Percentiles rank a stretch among this genome's conserved stretches.
Evolutionary conservation across 352 stramenopile species (phyloP).

Genomic region (Elongisporangium anandrum): DNA sequence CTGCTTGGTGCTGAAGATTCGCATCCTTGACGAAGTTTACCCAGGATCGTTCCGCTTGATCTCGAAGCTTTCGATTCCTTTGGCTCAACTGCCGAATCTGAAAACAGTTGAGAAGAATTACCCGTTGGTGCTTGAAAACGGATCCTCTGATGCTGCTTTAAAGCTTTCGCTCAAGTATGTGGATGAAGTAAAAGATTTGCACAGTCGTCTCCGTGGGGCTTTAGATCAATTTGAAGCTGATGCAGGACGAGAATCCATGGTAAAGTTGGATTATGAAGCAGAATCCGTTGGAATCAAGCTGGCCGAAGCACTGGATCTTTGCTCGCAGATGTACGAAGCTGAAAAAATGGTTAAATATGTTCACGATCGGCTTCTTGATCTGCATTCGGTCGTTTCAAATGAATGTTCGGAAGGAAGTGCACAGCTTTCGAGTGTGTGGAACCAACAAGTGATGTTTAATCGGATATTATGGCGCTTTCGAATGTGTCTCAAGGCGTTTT

Average conservation of each 20-base stretch:
- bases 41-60: neutral
- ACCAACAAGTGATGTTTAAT: neutral
- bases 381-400: too few relatives aligned
- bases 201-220: neutral
- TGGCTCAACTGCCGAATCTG: neutral
- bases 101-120: neutral
- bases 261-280: too few relatives aligned
- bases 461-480: neutral
- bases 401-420: neutral
- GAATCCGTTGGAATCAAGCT: too few relatives aligned
- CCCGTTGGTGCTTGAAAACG: neutral
- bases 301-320: neutral
- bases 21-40: neutral
- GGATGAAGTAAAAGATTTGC: neutral
- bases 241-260: neutral
- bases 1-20: neutral
- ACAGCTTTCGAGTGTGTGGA: neutral
- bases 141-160: neutral
- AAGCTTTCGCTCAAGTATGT: neutral
- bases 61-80: neutral
- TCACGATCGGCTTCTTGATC: too few relatives aligned
- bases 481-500: neutral
- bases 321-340: neutral
- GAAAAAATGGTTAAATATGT: neutral
- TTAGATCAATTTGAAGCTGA: neutral